Base-by-base conservation (phyloP, 768 basidiomycete genomes). In the Zangia roseola region DNA sequence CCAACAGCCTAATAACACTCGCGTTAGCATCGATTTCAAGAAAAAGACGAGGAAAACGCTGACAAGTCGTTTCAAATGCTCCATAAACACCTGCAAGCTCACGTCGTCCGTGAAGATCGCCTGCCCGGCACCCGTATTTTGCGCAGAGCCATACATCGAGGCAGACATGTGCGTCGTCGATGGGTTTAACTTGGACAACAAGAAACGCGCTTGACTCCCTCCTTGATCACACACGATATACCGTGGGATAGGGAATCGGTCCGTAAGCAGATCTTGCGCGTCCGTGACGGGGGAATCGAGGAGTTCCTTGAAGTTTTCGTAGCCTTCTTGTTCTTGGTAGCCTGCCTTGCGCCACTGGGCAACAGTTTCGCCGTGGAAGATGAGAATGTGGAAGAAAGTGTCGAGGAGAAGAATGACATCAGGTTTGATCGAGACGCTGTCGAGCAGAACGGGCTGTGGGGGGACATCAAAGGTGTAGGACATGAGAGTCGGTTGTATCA, bases 401-500 rank as follows among this genome's bases (percentile, higher is more conserved):
- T 99, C 97, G 45, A 99, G 86, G 10, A 99, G 81, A 25, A 99
- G 84, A 62, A 99, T 86, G 53, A 94, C 92, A 61, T 98, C 97
- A 37, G 90, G 89, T 69, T 95, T 94, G 73, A 98, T 97, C 41
- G 95, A 98, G 38, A 99, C 86, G 44, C 91, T 94, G 74, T 99
- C 97, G 26, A 99, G 84, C 17, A 99, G 77, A 26, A 98, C 95
- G 16, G 97, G 97, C 59, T 94, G 91, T 13, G 97, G 86, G 10
- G 84, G 80, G 3, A 84, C 81, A 64, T 99, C 97, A 65, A 98
- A 89, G 8, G 88, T 87, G 70, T 98, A 99, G 3, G 94, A 94
- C 94, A 98, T 98, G 43, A 99, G 81, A 8, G 97, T 99, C 4
- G 97, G 97, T 69, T 99, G 97, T 43, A 99, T 99, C 97, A 98